Base-by-base conservation (phyloP, 202 grass and related monocot genomes). In the Hordeum pubiflorum region DNA sequence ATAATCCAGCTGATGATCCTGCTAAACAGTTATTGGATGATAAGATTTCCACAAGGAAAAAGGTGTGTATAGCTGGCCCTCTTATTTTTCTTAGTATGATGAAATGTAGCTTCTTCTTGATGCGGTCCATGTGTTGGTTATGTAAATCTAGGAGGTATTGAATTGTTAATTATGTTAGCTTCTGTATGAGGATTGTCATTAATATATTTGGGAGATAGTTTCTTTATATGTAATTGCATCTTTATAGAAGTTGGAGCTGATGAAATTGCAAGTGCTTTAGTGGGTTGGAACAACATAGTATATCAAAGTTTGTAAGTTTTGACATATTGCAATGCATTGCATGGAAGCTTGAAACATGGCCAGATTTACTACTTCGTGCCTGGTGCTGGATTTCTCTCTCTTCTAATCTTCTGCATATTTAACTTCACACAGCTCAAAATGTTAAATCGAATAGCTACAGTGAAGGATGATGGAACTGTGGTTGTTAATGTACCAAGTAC, bases 401-500 rank as follows among this genome's bases (percentile, higher is more conserved):
- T 82, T 65, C 67, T 61, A 24, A 24, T 38, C n/a, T 22, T 38
- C 71, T 73, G 10, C 1, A 31, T 39, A 32, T 38, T 18, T n/a
- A 69, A 26, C 13, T 40, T 84, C 22, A 52, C 76, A 76, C 80
- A 97, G 88, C 59, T 80, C 38, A 92, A 88, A 88, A 87, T 92
- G 89, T 43, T 97, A 72, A 97, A 92, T 38, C 87, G 89, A 55
- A 86, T 97, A 32, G 94, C 89, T 76, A 92, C 81, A 20, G 81
- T 97, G 39, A 92, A 91, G 73, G 76, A 87, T 87, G 94, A 97
- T 84, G 94, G 94, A 85, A 97, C 91, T 54, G 89, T 97, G 79
- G 88, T 97, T 80, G 91, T 94, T 81, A 79, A 94, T 79, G 87
- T 97, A 21, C 94, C 94, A 73, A 97, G 86, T 60, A 77, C 81